A percentile compares a stretch with the other conserved stretches of the same genome.
Evolutionary conservation across 208 protist species (phyloP).

Genomic region (Trypanosomatidae sp.): DNA sequence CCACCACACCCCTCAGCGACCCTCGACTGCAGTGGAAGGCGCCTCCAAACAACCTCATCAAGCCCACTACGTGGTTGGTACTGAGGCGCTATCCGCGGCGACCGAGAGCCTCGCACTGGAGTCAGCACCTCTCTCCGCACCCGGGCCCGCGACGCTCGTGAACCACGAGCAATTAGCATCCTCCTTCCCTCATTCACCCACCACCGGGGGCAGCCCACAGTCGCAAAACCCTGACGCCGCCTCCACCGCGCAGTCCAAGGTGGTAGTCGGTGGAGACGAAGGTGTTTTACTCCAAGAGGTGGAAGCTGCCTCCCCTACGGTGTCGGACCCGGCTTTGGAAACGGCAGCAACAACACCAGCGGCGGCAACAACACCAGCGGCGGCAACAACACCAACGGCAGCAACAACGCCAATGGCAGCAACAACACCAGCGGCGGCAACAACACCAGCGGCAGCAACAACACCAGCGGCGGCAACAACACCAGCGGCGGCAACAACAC

Average conservation of each 20-base stretch:
- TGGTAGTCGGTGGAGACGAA: neutral
- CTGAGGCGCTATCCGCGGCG: neutral
- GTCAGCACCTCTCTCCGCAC: neutral
- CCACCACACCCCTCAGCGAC: conserved; percentile 9
- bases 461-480: no score
- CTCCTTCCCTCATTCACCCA: neutral
- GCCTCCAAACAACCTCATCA: conserved; percentile 6
- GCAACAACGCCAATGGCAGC: no score
- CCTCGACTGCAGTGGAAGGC: neutral
- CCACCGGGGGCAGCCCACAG: neutral
- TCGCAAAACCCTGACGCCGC: neutral
- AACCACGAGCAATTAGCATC: neutral
- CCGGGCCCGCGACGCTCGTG: neutral
- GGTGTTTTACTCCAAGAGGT: neutral
- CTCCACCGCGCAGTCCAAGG: neutral
- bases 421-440: no score
- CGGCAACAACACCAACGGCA: no score
- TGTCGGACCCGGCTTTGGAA: neutral
- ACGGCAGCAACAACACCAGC: neutral
- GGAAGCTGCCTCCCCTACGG: neutral
- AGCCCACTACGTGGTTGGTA: conserved; percentile 5
- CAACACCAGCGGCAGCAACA: no score
- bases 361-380: no score
- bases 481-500: no score
- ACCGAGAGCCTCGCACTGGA: neutral